Conservation (phyloP, 257 asterid species). For the Solanum medicagineum region DNA sequence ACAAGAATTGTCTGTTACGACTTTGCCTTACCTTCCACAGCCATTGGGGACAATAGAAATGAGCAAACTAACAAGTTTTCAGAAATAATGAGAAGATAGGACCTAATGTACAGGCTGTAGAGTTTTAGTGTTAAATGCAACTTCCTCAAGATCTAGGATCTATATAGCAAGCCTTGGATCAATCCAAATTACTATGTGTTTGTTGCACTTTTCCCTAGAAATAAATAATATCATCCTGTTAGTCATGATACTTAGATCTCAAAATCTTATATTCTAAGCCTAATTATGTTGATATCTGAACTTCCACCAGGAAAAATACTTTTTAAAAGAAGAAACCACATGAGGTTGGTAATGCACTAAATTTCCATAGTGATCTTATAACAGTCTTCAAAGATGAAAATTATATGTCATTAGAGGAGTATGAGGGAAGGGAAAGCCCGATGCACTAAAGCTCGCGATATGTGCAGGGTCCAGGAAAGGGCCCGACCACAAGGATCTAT, state of each 20-base stretch:
- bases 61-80: conserved; percentile 24
- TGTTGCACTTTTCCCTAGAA: not conserved
- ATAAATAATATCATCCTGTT: not conserved
- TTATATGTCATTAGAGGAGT: not conserved
- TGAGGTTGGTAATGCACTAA: not conserved
- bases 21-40: conserved; percentile 37
- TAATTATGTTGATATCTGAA: not conserved
- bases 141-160: not conserved
- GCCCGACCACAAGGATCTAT: no score
- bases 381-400: not conserved
- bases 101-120: not conserved
- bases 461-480: no score
- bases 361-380: not conserved
- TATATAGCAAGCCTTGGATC: not conserved
- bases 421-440: no score
- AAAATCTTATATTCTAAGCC: not conserved
- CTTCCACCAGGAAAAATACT: not conserved
- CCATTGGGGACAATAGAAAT: conserved; percentile 34
- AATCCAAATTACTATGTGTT: not conserved
- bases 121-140: not conserved
- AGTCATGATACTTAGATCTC: not conserved
- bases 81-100: conserved; percentile 9
- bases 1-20: conserved; percentile 61
- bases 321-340: not conserved
- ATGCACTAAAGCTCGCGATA: no score